A percentile compares a stretch with the other conserved stretches of the same genome.
Evolutionary conservation across 2,329 filamentous ascomycete genomes (phyloP).

Genomic region (Colletotrichum costaricense): DNA sequence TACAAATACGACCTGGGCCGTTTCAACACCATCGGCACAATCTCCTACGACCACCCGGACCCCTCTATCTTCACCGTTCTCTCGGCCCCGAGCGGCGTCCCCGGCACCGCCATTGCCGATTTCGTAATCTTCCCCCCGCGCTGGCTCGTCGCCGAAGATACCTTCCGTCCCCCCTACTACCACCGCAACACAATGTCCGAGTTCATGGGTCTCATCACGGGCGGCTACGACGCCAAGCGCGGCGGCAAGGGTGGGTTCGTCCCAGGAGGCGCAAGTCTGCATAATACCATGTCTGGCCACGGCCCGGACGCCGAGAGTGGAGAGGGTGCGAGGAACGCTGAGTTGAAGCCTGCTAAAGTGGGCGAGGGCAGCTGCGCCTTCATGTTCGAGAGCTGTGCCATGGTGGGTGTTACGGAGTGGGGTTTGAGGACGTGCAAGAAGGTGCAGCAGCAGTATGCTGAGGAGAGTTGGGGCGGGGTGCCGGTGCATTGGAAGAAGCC

Average conservation of each 20-base stretch:
- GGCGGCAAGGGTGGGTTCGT: constrained; percentile 65
- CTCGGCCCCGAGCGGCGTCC: constrained; percentile 69
- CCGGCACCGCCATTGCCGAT: constrained; percentile 75
- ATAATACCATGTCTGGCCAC: constrained; percentile 79
- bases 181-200: constrained; percentile 77
- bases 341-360: constrained; percentile 67
- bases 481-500: constrained; percentile 70
- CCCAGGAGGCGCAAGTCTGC: constrained; percentile 69
- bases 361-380: constrained; percentile 73
- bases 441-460: constrained; percentile 76
- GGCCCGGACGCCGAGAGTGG: constrained; percentile 69
- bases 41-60: constrained; percentile 82
- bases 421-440: constrained; percentile 69
- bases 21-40: constrained; percentile 79
- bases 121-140: constrained; percentile 80
- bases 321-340: constrained; percentile 66
- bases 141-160: constrained; percentile 77
- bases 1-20: constrained; percentile 85
- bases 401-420: constrained; percentile 80
- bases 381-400: constrained; percentile 77
- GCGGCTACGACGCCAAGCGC: constrained; percentile 72
- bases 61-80: constrained; percentile 82
- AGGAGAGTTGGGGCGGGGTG: constrained; percentile 82
- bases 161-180: constrained; percentile 79
- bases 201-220: constrained; percentile 71